Evolutionary conservation across 176 grass and related monocot species (phyloP).

Genomic region (Oryza australiensis): DNA sequence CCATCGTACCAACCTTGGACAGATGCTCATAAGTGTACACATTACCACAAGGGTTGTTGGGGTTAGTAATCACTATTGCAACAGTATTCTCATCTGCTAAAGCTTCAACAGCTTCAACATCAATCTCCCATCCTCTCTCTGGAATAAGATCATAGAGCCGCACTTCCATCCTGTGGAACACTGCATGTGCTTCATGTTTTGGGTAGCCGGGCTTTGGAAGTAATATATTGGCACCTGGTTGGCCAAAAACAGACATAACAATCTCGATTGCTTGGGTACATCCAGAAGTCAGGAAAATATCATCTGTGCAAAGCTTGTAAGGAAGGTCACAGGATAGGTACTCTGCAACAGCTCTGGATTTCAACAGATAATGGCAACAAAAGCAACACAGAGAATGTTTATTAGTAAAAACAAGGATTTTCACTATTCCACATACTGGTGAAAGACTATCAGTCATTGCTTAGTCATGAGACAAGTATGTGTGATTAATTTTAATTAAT

Average conservation of each 20-base stretch:
- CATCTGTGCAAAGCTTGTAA: conserved; percentile 53
- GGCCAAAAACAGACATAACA: conserved; percentile 50
- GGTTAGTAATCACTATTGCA: conserved; percentile 69
- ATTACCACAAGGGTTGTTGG: conserved; percentile 71
- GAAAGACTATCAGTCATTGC: background rate
- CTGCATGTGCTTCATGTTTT: conserved; percentile 49
- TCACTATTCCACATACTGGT: background rate
- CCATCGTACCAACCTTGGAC: conserved; percentile 41
- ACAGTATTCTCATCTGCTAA: conserved; percentile 67
- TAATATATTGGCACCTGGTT: conserved; percentile 58
- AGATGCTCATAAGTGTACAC: conserved; percentile 59
- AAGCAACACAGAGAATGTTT: background rate
- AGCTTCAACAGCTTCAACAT: conserved; percentile 58
- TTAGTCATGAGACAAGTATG: background rate
- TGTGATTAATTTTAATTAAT: too few species aligned
- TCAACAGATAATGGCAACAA: conserved; percentile 18
- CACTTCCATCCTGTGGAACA: conserved; percentile 47
- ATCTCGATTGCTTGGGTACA: conserved; percentile 66
- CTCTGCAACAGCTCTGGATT: conserved; percentile 61
- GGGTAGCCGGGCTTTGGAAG: conserved; percentile 64
- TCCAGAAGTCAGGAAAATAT: conserved; percentile 65
- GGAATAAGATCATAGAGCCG: conserved; percentile 53
- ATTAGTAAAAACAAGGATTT: background rate
- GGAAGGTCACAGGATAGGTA: conserved; percentile 63
- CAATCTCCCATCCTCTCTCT: conserved; percentile 58